Percentiles rank a stretch among this genome's conserved stretches.
phyloP scores from a whole-genome alignment of 306 rosid genomes.

The Rosa persica region DNA sequence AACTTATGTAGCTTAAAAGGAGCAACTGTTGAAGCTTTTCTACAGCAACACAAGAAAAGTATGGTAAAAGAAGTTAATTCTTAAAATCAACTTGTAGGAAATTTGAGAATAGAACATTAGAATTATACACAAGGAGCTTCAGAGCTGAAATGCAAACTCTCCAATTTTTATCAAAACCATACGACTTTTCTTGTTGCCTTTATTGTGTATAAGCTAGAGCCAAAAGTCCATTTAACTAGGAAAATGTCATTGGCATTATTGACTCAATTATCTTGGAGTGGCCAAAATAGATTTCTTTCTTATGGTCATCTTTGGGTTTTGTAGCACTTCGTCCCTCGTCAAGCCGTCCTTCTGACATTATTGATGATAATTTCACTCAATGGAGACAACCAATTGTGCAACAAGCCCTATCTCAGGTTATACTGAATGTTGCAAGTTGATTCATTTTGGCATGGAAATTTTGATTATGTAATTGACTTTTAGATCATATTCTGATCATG shows the following conservation, averaged over 20 bases:
- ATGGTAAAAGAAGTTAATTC: neutral
- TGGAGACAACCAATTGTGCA: slow-evolving; percentile 88
- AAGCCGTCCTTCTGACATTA: slow-evolving; percentile 57
- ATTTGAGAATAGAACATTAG: neutral
- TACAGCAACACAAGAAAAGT: neutral
- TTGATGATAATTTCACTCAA: slow-evolving; percentile 73
- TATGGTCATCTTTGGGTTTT: slow-evolving; percentile 27
- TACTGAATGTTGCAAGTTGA: slow-evolving; percentile 15
- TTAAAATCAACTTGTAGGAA: neutral
- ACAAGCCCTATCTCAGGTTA: slow-evolving; percentile 87
- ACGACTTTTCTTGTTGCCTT: neutral
- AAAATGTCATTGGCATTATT: neutral
- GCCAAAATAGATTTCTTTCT: slow-evolving; percentile 18
- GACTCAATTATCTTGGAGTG: slow-evolving; percentile 1
- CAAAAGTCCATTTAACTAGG: neutral
- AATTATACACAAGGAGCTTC: neutral
- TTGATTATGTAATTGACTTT: slow-evolving; percentile 6
- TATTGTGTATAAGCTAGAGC: neutral
- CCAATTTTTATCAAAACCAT: neutral
- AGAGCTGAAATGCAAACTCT: neutral
- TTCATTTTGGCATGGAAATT: slow-evolving; percentile 15
- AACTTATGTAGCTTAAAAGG: neutral
- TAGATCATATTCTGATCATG: slow-evolving; percentile 23
- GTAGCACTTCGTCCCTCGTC: slow-evolving; percentile 82
- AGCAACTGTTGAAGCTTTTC: neutral